Evolutionary conservation across 2,329 filamentous ascomycete genomes (phyloP).

Genomic region (Aspergillus tubingensis): DNA sequence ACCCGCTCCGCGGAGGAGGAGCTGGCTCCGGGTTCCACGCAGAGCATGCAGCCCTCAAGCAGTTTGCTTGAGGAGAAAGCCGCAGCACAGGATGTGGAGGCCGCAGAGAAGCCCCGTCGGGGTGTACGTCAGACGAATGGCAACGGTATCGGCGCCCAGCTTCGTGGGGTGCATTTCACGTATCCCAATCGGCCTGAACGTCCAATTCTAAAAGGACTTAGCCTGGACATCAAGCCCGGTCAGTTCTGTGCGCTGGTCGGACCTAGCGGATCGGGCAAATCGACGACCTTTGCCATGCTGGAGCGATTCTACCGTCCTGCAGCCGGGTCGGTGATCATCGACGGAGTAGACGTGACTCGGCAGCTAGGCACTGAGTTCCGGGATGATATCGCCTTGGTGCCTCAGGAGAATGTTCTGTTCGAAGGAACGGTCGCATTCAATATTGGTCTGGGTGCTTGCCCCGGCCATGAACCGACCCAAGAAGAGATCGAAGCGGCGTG

Average conservation of each 20-base stretch:
- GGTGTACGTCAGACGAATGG: slow-evolving; percentile 10
- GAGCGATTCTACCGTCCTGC: slow-evolving; percentile 58
- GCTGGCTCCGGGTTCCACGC: slow-evolving; percentile 16
- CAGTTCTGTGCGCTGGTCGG: slow-evolving; percentile 67
- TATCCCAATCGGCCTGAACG: slow-evolving; percentile 65
- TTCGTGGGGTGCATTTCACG: slow-evolving; percentile 63
- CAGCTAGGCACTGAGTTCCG: slow-evolving; percentile 44
- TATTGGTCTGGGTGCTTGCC: slow-evolving; percentile 49
- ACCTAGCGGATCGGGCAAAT: slow-evolving; percentile 67
- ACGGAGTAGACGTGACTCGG: slow-evolving; percentile 51
- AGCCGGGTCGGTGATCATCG: slow-evolving; percentile 54
- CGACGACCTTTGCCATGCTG: slow-evolving; percentile 60
- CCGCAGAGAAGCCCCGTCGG: slow-evolving; percentile 12
- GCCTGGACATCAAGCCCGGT: slow-evolving; percentile 58
- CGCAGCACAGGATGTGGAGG: slow-evolving; percentile 22
- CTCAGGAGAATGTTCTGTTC: slow-evolving; percentile 52
- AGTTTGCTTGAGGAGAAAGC: slow-evolving; percentile 26
- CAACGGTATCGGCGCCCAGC: slow-evolving; percentile 52
- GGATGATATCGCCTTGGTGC: slow-evolving; percentile 49
- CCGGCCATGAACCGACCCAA: slow-evolving; percentile 56
- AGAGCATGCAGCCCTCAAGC: slow-evolving; percentile 13
- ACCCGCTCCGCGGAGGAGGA: slow-evolving; percentile 32
- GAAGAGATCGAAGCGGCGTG: slow-evolving; percentile 68
- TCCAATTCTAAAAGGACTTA: slow-evolving; percentile 59
- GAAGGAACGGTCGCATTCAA: slow-evolving; percentile 53